Evolutionary conservation across 768 basidiomycete species (phyloP).

Genomic region (Dioszegia hungarica): DNA sequence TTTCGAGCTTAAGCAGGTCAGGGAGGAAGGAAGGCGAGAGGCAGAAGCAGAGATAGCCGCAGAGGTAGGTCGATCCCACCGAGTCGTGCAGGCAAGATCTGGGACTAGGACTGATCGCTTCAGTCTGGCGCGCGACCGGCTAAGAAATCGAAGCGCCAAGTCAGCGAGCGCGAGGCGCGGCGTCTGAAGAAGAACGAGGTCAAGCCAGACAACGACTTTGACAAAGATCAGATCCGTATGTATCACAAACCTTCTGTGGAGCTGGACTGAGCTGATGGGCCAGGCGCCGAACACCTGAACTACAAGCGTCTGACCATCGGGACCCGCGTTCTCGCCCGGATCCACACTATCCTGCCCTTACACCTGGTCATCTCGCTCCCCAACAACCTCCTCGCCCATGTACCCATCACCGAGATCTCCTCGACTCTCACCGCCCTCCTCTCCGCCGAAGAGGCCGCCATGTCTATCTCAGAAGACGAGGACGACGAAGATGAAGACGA

Average conservation of each 20-base stretch:
- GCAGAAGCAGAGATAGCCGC: conserved; percentile 65
- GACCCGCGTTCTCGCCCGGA: conserved; percentile 82
- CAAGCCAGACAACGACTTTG: conserved; percentile 31
- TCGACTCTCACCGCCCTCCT: conserved; percentile 68
- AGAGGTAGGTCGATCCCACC: conserved; percentile 34
- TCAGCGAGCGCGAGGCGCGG: conserved; percentile 45
- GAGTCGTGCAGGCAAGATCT: not conserved
- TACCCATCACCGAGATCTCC: conserved; percentile 90
- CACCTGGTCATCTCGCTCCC: conserved; percentile 91
- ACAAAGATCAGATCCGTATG: conserved; percentile 54
- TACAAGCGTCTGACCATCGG: conserved; percentile 66
- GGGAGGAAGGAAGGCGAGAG: conserved; percentile 77
- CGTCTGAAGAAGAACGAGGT: conserved; percentile 47
- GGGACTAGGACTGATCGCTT: not conserved
- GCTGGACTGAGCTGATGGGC: not conserved
- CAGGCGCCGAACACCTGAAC: conserved; percentile 10
- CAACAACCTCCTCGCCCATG: conserved; percentile 85
- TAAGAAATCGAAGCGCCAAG: conserved; percentile 52
- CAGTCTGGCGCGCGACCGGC: conserved; percentile 6
- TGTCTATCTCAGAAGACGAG: conserved; percentile 52
- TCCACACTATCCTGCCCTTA: conserved; percentile 79
- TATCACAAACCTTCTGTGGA: not conserved
- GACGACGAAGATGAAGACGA: conserved; percentile 55
- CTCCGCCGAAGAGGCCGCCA: conserved; percentile 57
- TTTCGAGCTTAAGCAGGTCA: conserved; percentile 77